Base-by-base conservation (phyloP, 73 alveolate species). In the Paramecium sexaurelia region DNA sequence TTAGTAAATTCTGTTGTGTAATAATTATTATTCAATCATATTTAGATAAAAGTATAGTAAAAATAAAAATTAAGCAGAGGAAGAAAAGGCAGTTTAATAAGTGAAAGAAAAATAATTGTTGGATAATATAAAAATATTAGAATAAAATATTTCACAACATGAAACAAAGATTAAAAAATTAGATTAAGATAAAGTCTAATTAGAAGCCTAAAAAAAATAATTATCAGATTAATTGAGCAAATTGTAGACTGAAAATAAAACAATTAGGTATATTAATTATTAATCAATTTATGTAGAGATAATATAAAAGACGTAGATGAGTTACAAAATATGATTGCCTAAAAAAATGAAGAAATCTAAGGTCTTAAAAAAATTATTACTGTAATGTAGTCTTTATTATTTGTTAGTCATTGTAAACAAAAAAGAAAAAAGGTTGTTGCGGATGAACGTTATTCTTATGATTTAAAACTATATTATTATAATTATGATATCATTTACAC, bases 61-160 rank as follows among this genome's bases (percentile, higher is more conserved):
- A 56, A 41, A 24, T 24, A 88, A 67, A 13, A 78, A 78, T 78
- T 26, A 61, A 61, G 90, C 55, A 37, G 90, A 78, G 8, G 45
- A 22, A 9, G 90, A 78, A 17, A 78, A 40, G 6, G 90, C 61
- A 10, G 68, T 41, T 9, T 26, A 41, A 26, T 82, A 88, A 45
- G 90, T 55, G 19, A 88, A 88, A 33, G 94, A 88, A 41, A 68
- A 37, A n/a, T 22, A 88, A 41, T 88, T 41, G 10, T 68, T 68
- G 19, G 68, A 88, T 19, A 39, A 88, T 68, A 88, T 88, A 0
- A 82, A 88, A 39, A 32, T 88, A 22, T 41, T 88, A 26, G 94
- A 88, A 32, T 51, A 40, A 17, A 88, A 66, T 43, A 88, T 88
- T 1, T 19, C 75, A 6, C 43, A 55, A 27, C 69, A 69, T 26